These are phyloP conservation scores for Phycomyces blakesleeanus DNA, from an alignment of 192 early-diverging fungal genomes.

Conservation along the genomic window DNA sequence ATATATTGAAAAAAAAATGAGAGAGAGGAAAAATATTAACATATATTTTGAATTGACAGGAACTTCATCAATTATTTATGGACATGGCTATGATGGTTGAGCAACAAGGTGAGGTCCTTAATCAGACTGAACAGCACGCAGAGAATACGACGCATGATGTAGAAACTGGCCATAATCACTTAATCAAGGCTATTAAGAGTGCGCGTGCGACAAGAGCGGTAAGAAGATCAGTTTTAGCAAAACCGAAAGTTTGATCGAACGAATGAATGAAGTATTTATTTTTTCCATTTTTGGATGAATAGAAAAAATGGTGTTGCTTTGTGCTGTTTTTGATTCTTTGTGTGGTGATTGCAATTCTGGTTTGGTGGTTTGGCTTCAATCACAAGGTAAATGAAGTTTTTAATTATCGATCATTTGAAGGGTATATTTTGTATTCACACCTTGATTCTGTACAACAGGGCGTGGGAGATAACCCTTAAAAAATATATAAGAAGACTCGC, in stretches of 20 bases:
- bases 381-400: slow-evolving; percentile 3
- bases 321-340: slow-evolving; percentile 24
- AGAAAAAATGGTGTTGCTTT: slow-evolving; percentile 37
- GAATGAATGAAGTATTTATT: too few relatives aligned
- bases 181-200: slow-evolving; percentile 26
- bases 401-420: not conserved
- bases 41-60: slow-evolving; percentile 42
- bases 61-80: slow-evolving; percentile 83
- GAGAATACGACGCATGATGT: slow-evolving; percentile 18
- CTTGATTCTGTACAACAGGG: too few relatives aligned
- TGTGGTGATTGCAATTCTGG: slow-evolving; percentile 29
- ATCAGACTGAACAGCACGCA: slow-evolving; percentile 49
- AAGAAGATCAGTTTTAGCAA: too few relatives aligned
- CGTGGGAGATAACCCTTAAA: too few relatives aligned
- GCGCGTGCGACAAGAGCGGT: slow-evolving; percentile 27
- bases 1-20: too few relatives aligned
- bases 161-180: slow-evolving; percentile 21
- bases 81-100: slow-evolving; percentile 82
- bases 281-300: not conserved
- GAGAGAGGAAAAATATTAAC: too few relatives aligned
- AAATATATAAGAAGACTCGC: too few relatives aligned
- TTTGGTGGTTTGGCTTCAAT: slow-evolving; percentile 33
- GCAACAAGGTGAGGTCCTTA: slow-evolving; percentile 59
- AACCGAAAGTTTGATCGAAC: too few relatives aligned
- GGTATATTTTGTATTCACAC: too few relatives aligned